These are phyloP conservation scores for Penicillium sp. DNA, from an alignment of 2,329 filamentous ascomycete species.

Conservation along the genomic window DNA sequence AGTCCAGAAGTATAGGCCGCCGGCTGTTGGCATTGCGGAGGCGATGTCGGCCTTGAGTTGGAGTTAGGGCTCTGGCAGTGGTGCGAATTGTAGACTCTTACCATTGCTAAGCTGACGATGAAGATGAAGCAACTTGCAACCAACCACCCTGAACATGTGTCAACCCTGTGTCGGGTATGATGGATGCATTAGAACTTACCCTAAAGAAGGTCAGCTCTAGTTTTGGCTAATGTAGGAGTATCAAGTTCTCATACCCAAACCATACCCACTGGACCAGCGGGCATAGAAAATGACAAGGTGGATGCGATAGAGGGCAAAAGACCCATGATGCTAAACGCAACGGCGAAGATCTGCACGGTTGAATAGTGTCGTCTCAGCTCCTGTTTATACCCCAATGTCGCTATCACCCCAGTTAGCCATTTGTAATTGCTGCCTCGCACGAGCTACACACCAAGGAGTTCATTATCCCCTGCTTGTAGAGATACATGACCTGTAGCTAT, in stretches of 20 bases:
- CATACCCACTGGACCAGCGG: constrained; percentile 62
- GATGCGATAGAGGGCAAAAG: constrained; percentile 63
- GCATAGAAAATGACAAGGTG: constrained; percentile 60
- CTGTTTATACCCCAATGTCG: constrained; percentile 56
- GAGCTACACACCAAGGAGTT: constrained; percentile 18
- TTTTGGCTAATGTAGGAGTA: neutral
- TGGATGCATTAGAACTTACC: constrained; percentile 3
- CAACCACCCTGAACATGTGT: constrained; percentile 50
- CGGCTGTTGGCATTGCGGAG: constrained; percentile 60
- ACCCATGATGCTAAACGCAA: constrained; percentile 64
- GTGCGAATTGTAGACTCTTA: constrained; percentile 26
- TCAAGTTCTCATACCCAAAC: constrained; percentile 52
- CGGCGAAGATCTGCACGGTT: constrained; percentile 63
- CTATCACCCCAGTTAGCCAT: constrained; percentile 20
- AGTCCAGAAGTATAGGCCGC: constrained; percentile 62
- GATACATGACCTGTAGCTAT: neutral
- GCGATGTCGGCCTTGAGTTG: constrained; percentile 49
- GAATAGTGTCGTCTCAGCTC: constrained; percentile 64
- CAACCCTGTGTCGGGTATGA: neutral
- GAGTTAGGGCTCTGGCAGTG: neutral
- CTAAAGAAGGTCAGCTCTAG: neutral
- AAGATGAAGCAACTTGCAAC: constrained; percentile 61
- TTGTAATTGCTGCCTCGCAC: neutral
- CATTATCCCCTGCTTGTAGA: constrained; percentile 22
- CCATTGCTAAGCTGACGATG: constrained; percentile 62